Percentiles rank a stretch among this genome's conserved stretches.
phyloP scores from a whole-genome alignment of 208 protist species.

The Angomonas ambiguus region DNA sequence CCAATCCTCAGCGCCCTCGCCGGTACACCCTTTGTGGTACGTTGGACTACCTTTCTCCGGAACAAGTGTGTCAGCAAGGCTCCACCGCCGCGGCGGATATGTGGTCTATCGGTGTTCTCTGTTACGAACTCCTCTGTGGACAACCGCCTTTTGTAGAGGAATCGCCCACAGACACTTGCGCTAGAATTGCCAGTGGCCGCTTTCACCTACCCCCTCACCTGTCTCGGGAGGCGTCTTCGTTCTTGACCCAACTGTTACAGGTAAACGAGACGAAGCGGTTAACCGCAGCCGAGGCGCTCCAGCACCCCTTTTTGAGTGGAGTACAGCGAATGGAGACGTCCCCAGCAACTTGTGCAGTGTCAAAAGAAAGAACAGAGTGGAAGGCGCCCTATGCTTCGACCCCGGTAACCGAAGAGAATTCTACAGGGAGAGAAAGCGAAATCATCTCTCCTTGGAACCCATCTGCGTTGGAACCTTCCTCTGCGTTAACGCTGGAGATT shows the following conservation, averaged over 20 bases:
- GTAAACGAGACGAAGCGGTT: constrained; percentile 44
- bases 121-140: constrained; percentile 57
- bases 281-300: constrained; percentile 35
- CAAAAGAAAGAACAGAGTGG: too few relatives aligned
- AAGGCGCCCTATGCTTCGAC: too few relatives aligned
- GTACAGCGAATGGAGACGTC: too few relatives aligned
- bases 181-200: constrained; percentile 30
- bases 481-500: too few relatives aligned
- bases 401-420: too few relatives aligned
- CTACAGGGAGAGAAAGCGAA: too few relatives aligned
- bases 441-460: too few relatives aligned
- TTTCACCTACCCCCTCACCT: constrained; percentile 29
- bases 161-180: constrained; percentile 25
- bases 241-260: constrained; percentile 46
- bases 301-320: constrained; percentile 51
- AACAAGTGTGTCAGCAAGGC: constrained; percentile 67
- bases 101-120: constrained; percentile 67
- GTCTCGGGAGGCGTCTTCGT: constrained; percentile 34
- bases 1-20: background rate
- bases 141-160: constrained; percentile 42
- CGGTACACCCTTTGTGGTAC: constrained; percentile 61
- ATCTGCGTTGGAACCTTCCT: too few relatives aligned
- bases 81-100: constrained; percentile 46
- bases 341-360: too few relatives aligned
- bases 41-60: constrained; percentile 97